Percentiles rank a stretch among this genome's conserved stretches.
Evolutionary conservation across 805 yeast species (phyloP).

Genomic region (Suhomyces sp.): DNA sequence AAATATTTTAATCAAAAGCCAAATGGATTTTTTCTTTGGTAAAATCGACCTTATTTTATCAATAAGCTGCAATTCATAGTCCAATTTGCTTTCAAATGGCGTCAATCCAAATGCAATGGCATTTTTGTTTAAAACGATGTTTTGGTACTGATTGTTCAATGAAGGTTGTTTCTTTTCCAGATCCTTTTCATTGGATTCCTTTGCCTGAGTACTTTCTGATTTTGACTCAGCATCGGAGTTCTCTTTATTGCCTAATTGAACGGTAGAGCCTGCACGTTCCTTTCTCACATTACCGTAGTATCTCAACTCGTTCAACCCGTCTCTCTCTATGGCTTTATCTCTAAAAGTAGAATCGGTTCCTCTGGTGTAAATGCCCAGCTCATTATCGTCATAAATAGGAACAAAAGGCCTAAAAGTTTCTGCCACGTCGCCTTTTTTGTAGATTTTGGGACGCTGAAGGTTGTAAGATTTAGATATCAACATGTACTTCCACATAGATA

Average conservation of each 20-base stretch:
- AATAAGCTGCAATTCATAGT: conserved; percentile 21
- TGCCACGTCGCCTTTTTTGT: neutral
- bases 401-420: neutral
- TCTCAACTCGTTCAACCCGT: conserved; percentile 22
- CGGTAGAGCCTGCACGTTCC: too few relatives aligned
- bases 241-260: neutral
- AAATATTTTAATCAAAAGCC: conserved; percentile 15
- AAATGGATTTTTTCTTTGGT: conserved; percentile 15
- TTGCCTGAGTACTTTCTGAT: neutral
- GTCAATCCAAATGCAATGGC: conserved; percentile 36
- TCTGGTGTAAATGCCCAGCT: neutral
- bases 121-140: conserved; percentile 23
- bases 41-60: conserved; percentile 16
- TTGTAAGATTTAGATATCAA: conserved; percentile 1
- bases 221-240: neutral
- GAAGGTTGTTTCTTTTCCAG: neutral
- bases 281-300: conserved; percentile 13
- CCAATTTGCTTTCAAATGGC: conserved; percentile 27
- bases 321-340: conserved; percentile 22
- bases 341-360: conserved; percentile 20
- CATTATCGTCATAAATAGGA: neutral
- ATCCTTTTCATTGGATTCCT: neutral
- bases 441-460: neutral
- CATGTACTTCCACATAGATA: conserved; percentile 8
- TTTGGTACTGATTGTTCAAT: neutral